Conservation (phyloP, 257 asterid species). For the Solanum paucissectum region DNA sequence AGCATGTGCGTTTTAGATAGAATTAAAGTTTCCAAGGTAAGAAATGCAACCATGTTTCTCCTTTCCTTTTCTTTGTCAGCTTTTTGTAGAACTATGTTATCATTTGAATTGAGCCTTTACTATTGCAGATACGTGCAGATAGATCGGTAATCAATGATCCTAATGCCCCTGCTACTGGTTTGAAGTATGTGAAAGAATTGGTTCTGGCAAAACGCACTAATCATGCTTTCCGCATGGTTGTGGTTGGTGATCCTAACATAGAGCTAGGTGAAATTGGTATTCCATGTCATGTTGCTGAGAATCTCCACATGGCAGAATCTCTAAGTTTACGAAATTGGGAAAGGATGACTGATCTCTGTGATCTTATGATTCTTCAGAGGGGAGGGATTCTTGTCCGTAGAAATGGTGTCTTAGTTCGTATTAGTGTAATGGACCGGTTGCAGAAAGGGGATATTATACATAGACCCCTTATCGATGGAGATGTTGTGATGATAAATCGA, state of each 20-base stretch:
- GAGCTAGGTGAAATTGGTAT: slow-evolving; percentile 71
- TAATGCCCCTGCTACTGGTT: slow-evolving; percentile 58
- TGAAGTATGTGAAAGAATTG: slow-evolving; percentile 68
- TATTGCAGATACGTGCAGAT: slow-evolving; percentile 76
- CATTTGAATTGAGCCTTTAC: slow-evolving; percentile 12
- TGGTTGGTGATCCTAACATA: slow-evolving; percentile 78
- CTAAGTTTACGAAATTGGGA: slow-evolving; percentile 51
- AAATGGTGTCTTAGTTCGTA: slow-evolving; percentile 30
- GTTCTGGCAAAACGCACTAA: slow-evolving; percentile 76
- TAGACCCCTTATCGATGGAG: slow-evolving; percentile 82
- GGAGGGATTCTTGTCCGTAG: slow-evolving; percentile 47
- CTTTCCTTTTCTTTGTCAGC: not conserved
- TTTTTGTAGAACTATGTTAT: slow-evolving; percentile 1
- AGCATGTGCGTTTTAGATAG: slow-evolving; percentile 68
- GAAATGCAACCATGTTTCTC: slow-evolving; percentile 8
- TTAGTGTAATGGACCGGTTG: slow-evolving; percentile 52
- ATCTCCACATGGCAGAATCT: slow-evolving; percentile 46
- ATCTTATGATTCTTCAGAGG: slow-evolving; percentile 35
- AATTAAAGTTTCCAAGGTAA: slow-evolving; percentile 79
- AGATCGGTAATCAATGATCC: slow-evolving; percentile 44
- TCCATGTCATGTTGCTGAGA: slow-evolving; percentile 60
- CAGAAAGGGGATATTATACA: slow-evolving; percentile 55
- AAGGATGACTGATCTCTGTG: slow-evolving; percentile 47
- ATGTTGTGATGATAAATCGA: slow-evolving; percentile 65
- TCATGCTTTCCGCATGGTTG: slow-evolving; percentile 83